Conservation (phyloP, 2,329 filamentous ascomycete species). For the Westerdykella aurantiaca region DNA sequence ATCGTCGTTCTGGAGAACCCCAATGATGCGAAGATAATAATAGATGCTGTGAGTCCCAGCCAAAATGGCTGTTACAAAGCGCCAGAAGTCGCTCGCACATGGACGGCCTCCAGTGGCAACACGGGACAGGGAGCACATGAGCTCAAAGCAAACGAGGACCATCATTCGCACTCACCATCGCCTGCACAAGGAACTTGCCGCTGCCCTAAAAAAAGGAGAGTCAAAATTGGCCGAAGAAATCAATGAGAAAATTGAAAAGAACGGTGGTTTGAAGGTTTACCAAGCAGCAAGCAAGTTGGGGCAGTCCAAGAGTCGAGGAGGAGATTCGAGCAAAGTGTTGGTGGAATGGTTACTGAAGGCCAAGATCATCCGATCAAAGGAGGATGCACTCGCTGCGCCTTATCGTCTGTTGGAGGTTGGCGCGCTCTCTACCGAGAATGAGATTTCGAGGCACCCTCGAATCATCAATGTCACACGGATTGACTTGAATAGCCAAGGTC, state of each 20-base stretch:
- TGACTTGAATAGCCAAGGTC: conserved; percentile 80
- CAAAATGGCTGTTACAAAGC: conserved; percentile 31
- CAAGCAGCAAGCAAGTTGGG: conserved; percentile 59
- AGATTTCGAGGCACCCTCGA: conserved; percentile 63
- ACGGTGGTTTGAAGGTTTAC: conserved; percentile 55
- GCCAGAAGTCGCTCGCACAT: conserved; percentile 28
- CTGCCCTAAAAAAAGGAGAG: conserved; percentile 45
- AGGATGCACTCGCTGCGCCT: background rate
- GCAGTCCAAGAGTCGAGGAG: conserved; percentile 55
- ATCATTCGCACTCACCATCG: conserved; percentile 57
- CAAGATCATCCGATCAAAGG: conserved; percentile 10
- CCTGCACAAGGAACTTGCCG: conserved; percentile 52
- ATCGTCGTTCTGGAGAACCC: background rate
- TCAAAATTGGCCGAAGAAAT: conserved; percentile 38
- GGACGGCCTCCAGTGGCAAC: conserved; percentile 28
- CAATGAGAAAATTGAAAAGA: conserved; percentile 47
- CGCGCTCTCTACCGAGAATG: conserved; percentile 76
- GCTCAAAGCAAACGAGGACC: conserved; percentile 53
- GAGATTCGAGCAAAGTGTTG: conserved; percentile 57
- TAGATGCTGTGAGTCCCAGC: conserved; percentile 4
- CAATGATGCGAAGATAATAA: background rate
- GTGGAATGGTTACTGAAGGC: conserved; percentile 51
- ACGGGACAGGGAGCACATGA: conserved; percentile 38
- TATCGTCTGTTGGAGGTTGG: conserved; percentile 82
- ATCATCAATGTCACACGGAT: conserved; percentile 74